Evolutionary conservation across 306 rosid genomes (phyloP), one percentile per base, ranked within the genome.

Genomic region (Castanospermum australe): DNA sequence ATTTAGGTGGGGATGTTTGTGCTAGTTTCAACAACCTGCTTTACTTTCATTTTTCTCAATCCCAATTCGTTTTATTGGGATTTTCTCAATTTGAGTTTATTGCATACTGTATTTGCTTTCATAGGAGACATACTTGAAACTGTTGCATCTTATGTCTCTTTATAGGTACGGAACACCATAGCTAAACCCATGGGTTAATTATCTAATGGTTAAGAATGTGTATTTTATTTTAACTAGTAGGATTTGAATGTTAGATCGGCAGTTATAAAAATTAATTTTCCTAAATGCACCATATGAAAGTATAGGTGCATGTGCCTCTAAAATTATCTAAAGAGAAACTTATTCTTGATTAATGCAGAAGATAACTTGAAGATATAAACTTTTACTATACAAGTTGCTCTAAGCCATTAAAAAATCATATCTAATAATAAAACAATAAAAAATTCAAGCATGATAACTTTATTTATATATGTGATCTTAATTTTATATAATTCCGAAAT

Each of bases 111-210:
- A 39, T 77, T n/a, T 33, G 52, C 21, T 75, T 62, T 62, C 45
- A 2, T 18, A 20, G 83, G 92, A 47, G 90, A 89, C 89, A 80
- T 78, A 15, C 89, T 89, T 76, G 90, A 75, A 86, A 84, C 8
- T 84, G 89, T 80, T 86, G 90, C 85, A 80, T 80, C 79, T 80
- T 48, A 79, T 86, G 92, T 86, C 92, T 67, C 84, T 77, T 36
- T 35, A 48, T 39, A 30, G 80, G 71, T 78, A n/a, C 65, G 55
- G 78, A 70, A 63, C 84, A 45, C 70, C 77, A 65, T 62, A 64
- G 61, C 79, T 45, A 67, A n/a, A n/a, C n/a, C n/a, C n/a, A n/a
- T n/a, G n/a, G n/a, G n/a, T n/a, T n/a, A n/a, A n/a, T n/a, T n/a
- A n/a, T n/a, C n/a, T n/a, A n/a, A n/a, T n/a, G n/a, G n/a, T n/a